A percentile compares a stretch with the other conserved stretches of the same genome.
Conservation (phyloP, 805 yeast species). For the Saccharomycopsis amapae region DNA sequence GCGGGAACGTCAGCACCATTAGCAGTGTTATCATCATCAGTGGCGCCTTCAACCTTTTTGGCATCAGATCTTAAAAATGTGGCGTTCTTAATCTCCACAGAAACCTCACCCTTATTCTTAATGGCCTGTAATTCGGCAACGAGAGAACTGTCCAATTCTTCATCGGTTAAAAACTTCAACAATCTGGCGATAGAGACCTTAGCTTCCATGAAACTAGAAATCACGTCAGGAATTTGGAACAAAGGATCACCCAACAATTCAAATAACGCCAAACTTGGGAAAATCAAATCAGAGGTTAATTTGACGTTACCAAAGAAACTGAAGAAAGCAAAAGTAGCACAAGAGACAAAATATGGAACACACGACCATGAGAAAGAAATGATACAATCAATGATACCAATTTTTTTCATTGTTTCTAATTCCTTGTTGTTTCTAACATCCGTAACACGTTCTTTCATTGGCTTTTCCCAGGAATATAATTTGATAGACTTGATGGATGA, state of each 20-base stretch:
- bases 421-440: conserved; percentile 55
- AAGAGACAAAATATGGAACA: conserved; percentile 59
- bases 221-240: conserved; percentile 48
- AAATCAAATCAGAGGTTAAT: conserved; percentile 59
- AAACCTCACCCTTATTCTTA: conserved; percentile 19
- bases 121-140: conserved; percentile 8
- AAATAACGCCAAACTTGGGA: conserved; percentile 60
- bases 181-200: conserved; percentile 52
- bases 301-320: conserved; percentile 40
- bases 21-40: too few relatives aligned
- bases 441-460: conserved; percentile 46
- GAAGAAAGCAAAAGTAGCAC: conserved; percentile 51
- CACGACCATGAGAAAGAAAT: conserved; percentile 54
- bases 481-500: conserved; percentile 57
- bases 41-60: conserved; percentile 4
- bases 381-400: conserved; percentile 41
- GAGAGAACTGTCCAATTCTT: conserved; percentile 35
- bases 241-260: conserved; percentile 53
- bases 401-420: conserved; percentile 41
- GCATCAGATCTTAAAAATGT: conserved; percentile 45
- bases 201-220: conserved; percentile 52
- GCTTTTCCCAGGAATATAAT: conserved; percentile 63
- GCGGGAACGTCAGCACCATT: conserved; percentile 25
- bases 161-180: conserved; percentile 39
- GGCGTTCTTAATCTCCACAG: conserved; percentile 42